Evolutionary conservation across 495 filamentous ascomycete genomes (phyloP).

Genomic region (Saxophila tyrrhenica): DNA sequence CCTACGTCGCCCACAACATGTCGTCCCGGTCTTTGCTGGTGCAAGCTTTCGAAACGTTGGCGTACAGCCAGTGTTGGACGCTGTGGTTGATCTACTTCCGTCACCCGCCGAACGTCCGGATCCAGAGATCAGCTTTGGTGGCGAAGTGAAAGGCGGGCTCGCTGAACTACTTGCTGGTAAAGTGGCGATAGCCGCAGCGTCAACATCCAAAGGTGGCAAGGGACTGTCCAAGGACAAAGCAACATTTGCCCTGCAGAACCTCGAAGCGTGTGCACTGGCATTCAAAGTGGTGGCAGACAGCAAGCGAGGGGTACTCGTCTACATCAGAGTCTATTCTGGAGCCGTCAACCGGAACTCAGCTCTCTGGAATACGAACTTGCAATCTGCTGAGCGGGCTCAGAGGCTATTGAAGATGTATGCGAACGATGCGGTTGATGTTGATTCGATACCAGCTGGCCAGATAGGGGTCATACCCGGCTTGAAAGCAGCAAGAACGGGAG

Average conservation of each 20-base stretch:
- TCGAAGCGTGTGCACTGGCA: conserved; percentile 71
- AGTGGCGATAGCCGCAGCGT: conserved; percentile 25
- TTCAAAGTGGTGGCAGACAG: conserved; percentile 95
- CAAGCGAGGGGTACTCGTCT: conserved; percentile 77
- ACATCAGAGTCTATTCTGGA: conserved; percentile 85
- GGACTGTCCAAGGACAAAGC: conserved; percentile 26
- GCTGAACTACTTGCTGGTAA: conserved; percentile 43
- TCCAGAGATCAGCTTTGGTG: conserved; percentile 60
- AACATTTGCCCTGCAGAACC: conserved; percentile 36
- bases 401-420: conserved; percentile 87
- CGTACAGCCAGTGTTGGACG: conserved; percentile 85
- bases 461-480: conserved; percentile 94
- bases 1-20: conserved; percentile 40
- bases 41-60: conserved; percentile 91
- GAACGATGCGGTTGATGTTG: conserved; percentile 73
- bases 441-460: conserved; percentile 68
- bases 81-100: conserved; percentile 74
- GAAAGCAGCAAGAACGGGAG: conserved; percentile 81
- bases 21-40: conserved; percentile 83
- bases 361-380: conserved; percentile 81
- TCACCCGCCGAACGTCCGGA: conserved; percentile 68
- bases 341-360: conserved; percentile 57
- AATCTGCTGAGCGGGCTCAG: conserved; percentile 68
- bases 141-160: conserved; percentile 35
- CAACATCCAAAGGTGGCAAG: conserved; percentile 23